Evolutionary conservation across 2,329 filamentous ascomycete species (phyloP), one percentile per base, ranked within the genome.

Genomic region (Cladosporium halotolerans): DNA sequence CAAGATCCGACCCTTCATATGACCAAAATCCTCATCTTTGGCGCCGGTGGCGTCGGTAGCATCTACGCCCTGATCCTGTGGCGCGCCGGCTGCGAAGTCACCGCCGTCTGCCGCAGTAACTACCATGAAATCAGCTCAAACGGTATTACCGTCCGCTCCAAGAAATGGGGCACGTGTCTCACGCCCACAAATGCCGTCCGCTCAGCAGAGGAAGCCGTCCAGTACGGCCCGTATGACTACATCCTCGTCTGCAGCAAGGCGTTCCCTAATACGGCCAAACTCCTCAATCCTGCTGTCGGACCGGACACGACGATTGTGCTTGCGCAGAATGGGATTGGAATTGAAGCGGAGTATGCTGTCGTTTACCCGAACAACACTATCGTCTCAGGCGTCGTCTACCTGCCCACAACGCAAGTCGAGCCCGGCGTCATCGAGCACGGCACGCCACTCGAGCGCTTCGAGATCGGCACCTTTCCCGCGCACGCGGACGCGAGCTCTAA

Each of bases 261-360:
- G 13, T 72, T 76, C 46, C 72, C 72, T 3, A 70, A 62, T 10
- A 63, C 68, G 6, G 62, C 69, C 2, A 62, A 66, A 9, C 52
- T 70, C 34, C 71, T 78, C 45, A 59, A 60, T 9, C 68, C 73
- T 0, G 75, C 70, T 4, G 66, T 78, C 4, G 61, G 56, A 1
- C 67, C 64, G 0, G 61, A 63, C 2, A 83, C 80, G 0, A 74
- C 76, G 0, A 77, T 84, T 32, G 79, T 80, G 3, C 73, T 85
- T 0, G 74, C 82, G 6, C 81, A 85, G 56, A 85, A 84, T 58
- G 82, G 82, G 0, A 78, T 85, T 39, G 76, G 73, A 0, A 82
- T 83, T 53, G 82, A 85, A 61, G 73, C 77, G 8, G 76, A 79
- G 8, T 83, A 82, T 45, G 61, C 67, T 0, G 60, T 63, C 0